Conservation (phyloP, 768 basidiomycete genomes). For the Pholiota conissans region DNA sequence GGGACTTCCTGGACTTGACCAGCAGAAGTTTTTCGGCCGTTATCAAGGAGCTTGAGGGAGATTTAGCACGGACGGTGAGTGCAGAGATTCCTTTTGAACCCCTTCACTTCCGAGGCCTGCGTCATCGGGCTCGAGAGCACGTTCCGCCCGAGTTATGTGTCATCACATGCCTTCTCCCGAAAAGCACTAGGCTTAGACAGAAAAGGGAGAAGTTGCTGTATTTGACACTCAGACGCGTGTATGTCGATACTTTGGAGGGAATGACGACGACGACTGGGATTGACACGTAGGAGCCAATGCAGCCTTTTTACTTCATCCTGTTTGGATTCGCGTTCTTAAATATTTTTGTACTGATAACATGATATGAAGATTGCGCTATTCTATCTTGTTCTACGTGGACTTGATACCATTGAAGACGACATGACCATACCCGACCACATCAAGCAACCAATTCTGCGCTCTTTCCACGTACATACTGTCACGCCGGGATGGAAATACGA, state of each 20-base stretch:
- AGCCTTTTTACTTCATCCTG: neutral
- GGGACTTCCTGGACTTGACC: conserved; percentile 86
- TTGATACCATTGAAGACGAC: conserved; percentile 99
- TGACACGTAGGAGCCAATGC: neutral
- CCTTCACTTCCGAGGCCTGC: conserved; percentile 5
- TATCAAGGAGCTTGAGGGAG: conserved; percentile 95
- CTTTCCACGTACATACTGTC: conserved; percentile 78
- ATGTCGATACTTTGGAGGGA: neutral
- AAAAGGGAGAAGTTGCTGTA: neutral
- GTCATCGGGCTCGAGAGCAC: neutral
- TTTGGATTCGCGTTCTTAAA: neutral
- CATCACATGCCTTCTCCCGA: neutral
- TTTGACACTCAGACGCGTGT: neutral
- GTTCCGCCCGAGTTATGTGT: neutral
- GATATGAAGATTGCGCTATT: conserved; percentile 83
- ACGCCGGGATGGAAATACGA: conserved; percentile 86
- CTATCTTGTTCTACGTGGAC: conserved; percentile 88
- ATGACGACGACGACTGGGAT: neutral
- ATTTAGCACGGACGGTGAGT: conserved; percentile 88
- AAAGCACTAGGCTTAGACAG: neutral
- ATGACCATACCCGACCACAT: conserved; percentile 88
- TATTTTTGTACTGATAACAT: neutral
- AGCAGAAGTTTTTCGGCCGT: conserved; percentile 91
- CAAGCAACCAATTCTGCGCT: conserved; percentile 84
- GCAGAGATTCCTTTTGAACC: neutral